Evolutionary conservation across 23 red algal genomes (phyloP).

Genomic region (Gracilaria domingensis): DNA sequence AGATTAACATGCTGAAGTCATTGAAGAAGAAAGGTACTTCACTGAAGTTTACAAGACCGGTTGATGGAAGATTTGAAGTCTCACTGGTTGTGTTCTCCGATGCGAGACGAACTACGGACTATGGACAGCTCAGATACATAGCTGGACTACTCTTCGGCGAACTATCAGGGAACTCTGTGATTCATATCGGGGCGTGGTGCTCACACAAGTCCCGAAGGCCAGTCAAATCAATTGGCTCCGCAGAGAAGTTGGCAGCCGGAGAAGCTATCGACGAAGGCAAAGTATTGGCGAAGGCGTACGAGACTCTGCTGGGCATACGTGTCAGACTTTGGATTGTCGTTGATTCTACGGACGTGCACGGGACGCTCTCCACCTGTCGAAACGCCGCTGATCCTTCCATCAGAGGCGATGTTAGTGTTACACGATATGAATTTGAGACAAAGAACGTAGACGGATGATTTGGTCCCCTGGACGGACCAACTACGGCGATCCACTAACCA

Average conservation of each 20-base stretch:
- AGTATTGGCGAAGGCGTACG: constrained; percentile 9
- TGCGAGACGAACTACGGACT: background rate
- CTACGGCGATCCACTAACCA: constrained; percentile 34
- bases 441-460: constrained; percentile 30
- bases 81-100: constrained; percentile 38
- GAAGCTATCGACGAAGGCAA: constrained; percentile 50
- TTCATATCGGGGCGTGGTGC: constrained; percentile 31
- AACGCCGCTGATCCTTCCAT: constrained; percentile 39
- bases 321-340: too few relatives aligned
- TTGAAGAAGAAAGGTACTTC: constrained; percentile 51
- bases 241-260: constrained; percentile 40
- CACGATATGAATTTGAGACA: constrained; percentile 50
- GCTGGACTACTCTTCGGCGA: too few relatives aligned
- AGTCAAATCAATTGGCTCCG: constrained; percentile 13
- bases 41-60: background rate
- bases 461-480: constrained; percentile 55
- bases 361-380: constrained; percentile 23
- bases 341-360: constrained; percentile 41
- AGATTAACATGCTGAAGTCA: constrained; percentile 25
- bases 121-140: constrained; percentile 30
- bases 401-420: too few relatives aligned
- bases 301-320: constrained; percentile 33
- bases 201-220: constrained; percentile 33
- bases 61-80: background rate
- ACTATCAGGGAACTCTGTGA: background rate